A percentile compares a stretch with the other conserved stretches of the same genome.
Conservation (phyloP, 805 yeast genomes). For the Starmerella sp. region DNA sequence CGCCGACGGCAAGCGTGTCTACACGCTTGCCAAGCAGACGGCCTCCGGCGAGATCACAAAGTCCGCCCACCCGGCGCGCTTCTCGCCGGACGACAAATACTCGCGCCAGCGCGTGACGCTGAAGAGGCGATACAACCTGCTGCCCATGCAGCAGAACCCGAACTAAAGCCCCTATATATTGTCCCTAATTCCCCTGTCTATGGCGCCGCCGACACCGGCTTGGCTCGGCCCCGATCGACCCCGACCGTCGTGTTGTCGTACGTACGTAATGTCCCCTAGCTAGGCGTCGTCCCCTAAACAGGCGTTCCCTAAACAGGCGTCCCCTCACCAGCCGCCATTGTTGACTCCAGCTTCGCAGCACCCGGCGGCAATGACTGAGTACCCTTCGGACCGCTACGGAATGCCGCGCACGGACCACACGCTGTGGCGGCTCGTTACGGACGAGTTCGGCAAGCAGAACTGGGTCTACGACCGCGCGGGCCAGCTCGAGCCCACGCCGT, state of each 20-base stretch:
- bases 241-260: background rate
- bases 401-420: slow-evolving; percentile 55
- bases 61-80: slow-evolving; percentile 99
- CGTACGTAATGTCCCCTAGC: background rate
- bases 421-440: slow-evolving; percentile 65
- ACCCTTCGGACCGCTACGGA: slow-evolving; percentile 55
- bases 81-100: slow-evolving; percentile 98
- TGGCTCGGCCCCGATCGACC: too few species aligned
- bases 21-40: slow-evolving; percentile 76
- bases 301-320: background rate
- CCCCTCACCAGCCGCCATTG: background rate
- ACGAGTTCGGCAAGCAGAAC: slow-evolving; percentile 61
- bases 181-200: background rate
- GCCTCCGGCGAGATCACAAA: slow-evolving; percentile 89
- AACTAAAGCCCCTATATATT: background rate
- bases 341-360: background rate
- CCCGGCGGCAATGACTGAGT: background rate
- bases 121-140: slow-evolving; percentile 81
- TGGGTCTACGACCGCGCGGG: slow-evolving; percentile 53
- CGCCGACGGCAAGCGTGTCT: slow-evolving; percentile 87
- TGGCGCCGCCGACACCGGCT: background rate
- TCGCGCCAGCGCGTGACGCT: slow-evolving; percentile 97
- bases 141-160: slow-evolving; percentile 62
- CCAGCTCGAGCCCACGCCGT: slow-evolving; percentile 31
- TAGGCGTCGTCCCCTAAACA: background rate